Percentiles rank a stretch among this genome's conserved stretches.
phyloP scores from a whole-genome alignment of 1,284 basidiomycete genomes.

The Microstroma glucosiphilum region DNA sequence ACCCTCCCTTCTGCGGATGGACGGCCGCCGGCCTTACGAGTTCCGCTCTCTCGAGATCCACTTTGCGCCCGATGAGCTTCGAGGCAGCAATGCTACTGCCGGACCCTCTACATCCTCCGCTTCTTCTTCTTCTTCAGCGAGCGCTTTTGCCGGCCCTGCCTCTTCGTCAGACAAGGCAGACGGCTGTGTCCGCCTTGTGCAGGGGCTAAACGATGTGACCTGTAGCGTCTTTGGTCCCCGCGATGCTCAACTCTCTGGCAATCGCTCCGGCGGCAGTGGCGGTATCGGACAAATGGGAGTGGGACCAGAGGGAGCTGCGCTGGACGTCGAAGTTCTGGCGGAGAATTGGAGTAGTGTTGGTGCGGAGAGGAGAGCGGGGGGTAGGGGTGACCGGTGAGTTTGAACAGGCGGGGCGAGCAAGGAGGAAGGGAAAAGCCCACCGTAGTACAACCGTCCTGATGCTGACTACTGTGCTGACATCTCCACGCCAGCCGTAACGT shows the following conservation, averaged over 20 bases:
- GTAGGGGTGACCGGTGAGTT: slow-evolving; percentile 1
- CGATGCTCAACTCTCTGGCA: not conserved
- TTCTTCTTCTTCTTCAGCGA: not conserved
- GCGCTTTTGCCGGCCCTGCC: not conserved
- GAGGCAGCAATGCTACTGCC: not conserved
- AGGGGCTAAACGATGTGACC: slow-evolving; percentile 4
- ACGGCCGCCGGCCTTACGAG: slow-evolving; percentile 6
- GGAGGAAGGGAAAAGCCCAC: no score
- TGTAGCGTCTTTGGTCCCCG: slow-evolving; percentile 5
- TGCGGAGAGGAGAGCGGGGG: slow-evolving; percentile 1
- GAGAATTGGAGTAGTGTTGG: not conserved
- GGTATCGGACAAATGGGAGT: not conserved
- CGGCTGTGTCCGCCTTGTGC: slow-evolving; percentile 4
- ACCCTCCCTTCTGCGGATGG: slow-evolving; percentile 6
- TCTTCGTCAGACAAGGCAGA: not conserved
- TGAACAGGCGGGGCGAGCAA: not conserved
- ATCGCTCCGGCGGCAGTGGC: not conserved
- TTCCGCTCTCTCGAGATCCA: not conserved
- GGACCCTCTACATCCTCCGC: not conserved
- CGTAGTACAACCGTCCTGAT: not conserved
- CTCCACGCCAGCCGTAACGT: not conserved
- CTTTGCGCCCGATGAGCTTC: not conserved
- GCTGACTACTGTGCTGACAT: not conserved
- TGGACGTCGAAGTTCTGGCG: not conserved
- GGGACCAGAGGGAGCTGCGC: not conserved